phyloP scores from a whole-genome alignment of 306 rosid genomes.

The Malus asiatica region DNA sequence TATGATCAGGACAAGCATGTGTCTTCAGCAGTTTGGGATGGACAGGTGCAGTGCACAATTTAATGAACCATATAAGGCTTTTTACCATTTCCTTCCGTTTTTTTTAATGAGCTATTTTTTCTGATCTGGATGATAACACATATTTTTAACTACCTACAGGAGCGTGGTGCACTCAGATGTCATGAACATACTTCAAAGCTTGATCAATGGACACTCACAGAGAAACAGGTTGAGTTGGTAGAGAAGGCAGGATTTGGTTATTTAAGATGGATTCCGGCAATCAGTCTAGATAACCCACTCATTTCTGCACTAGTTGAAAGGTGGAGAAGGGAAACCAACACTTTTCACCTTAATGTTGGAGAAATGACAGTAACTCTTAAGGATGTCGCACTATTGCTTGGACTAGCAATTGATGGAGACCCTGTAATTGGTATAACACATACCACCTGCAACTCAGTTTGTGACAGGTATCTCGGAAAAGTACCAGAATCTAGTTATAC shows the following conservation, averaged over 20 bases:
- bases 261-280: conserved; percentile 87
- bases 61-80: not conserved
- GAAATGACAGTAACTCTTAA: conserved; percentile 91
- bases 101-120: not conserved
- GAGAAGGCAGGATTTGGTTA: conserved; percentile 86
- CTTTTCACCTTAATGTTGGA: conserved; percentile 95
- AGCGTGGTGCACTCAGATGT: conserved; percentile 98
- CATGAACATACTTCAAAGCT: conserved; percentile 98
- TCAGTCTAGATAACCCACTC: conserved; percentile 94
- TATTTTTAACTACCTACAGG: conserved; percentile 40
- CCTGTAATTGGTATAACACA: conserved; percentile 88
- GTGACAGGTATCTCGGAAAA: conserved; percentile 80
- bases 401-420: conserved; percentile 90
- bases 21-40: conserved; percentile 95
- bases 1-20: conserved; percentile 99
- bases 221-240: conserved; percentile 69
- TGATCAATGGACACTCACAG: conserved; percentile 85
- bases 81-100: not conserved
- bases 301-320: conserved; percentile 96
- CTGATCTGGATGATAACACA: not conserved
- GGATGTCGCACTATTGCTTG: conserved; percentile 87
- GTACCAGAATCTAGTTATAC: conserved; percentile 82
- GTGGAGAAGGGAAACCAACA: conserved; percentile 98
- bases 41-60: conserved; percentile 60
- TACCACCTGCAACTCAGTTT: conserved; percentile 75